Percentiles rank a stretch among this genome's conserved stretches.
Evolutionary conservation across 176 grass and related monocot species (phyloP).

Genomic region (maize (Zea mays)): Zm-B73-REFERENCE-NAM-5.0 NC_050103.1:148598501-148599000

Average conservation of each 20-base stretch:
- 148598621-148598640: conserved; percentile 44
- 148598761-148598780: neutral
- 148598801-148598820: conserved; percentile 20
- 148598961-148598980: neutral
- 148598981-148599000: conserved; percentile 1
- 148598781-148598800: conserved; percentile 24
- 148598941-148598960: conserved; percentile 58
- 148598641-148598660: conserved; percentile 53
- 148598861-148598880: conserved; percentile 81
- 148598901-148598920: conserved; percentile 78
- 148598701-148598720: conserved; percentile 64
- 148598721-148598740: conserved; percentile 41
- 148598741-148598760: neutral
- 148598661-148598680: conserved; percentile 68
- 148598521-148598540: too few relatives aligned
- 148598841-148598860: conserved; percentile 60
- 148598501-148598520: too few relatives aligned
- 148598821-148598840: conserved; percentile 60
- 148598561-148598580: conserved; percentile 18
- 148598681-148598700: conserved; percentile 65
- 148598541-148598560: neutral
- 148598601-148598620: conserved; percentile 50
- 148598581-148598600: conserved; percentile 91
- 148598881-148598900: conserved; percentile 64
- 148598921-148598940: conserved; percentile 73